Percentiles rank a stretch among this genome's conserved stretches.
Evolutionary conservation across 306 rosid species (phyloP).

Genomic region (Vicia villosa): DNA sequence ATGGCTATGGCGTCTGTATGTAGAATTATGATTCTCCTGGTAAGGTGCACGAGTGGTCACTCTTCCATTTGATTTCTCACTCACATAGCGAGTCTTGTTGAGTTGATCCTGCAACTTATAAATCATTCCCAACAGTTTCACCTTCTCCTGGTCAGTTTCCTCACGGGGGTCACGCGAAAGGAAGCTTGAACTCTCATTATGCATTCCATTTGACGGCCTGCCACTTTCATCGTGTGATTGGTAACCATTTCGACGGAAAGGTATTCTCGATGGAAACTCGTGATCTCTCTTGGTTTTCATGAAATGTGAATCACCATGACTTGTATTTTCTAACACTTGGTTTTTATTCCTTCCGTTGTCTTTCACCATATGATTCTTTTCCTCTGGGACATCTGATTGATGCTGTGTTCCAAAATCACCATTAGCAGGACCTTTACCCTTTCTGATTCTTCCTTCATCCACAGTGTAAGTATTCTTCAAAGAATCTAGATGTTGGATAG

Average conservation of each 20-base stretch:
- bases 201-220: conserved; percentile 45
- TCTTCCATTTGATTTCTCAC: conserved; percentile 47
- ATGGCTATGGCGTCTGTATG: conserved; percentile 42
- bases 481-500: background rate
- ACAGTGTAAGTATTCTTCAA: conserved; percentile 32
- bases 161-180: conserved; percentile 42
- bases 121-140: conserved; percentile 61
- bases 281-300: conserved; percentile 46
- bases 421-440: conserved; percentile 45
- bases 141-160: conserved; percentile 59
- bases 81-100: conserved; percentile 41
- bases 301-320: conserved; percentile 41
- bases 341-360: conserved; percentile 43
- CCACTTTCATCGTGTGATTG: conserved; percentile 48
- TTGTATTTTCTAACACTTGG: conserved; percentile 48
- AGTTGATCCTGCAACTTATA: conserved; percentile 65
- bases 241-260: conserved; percentile 41
- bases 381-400: conserved; percentile 42
- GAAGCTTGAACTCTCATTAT: conserved; percentile 50
- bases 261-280: conserved; percentile 46
- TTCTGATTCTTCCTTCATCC: conserved; percentile 50
- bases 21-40: conserved; percentile 45
- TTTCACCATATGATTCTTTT: conserved; percentile 46
- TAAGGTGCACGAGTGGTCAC: conserved; percentile 38
- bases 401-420: conserved; percentile 40